These are phyloP conservation scores for Fusarium succisae DNA, from an alignment of 2,329 filamentous ascomycete genomes.

Conservation along the genomic window DNA sequence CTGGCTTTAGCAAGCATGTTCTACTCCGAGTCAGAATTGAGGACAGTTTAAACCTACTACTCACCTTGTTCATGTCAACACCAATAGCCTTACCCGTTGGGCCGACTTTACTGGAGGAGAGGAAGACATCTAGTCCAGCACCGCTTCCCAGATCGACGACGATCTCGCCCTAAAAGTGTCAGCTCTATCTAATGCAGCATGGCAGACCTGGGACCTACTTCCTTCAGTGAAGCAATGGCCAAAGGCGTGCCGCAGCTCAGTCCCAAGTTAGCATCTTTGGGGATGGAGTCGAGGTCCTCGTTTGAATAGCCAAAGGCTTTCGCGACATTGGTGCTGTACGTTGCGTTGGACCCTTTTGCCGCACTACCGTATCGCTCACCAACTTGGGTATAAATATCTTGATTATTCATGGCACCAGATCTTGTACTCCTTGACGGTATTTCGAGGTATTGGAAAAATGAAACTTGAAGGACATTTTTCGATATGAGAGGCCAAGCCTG, in stretches of 20 bases:
- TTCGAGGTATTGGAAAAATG: neutral
- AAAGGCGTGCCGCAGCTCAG: conserved; percentile 1
- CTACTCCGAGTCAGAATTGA: neutral
- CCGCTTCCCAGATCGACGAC: conserved; percentile 8
- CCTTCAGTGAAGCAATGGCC: neutral
- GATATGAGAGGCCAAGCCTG: neutral
- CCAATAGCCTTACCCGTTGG: neutral
- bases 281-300: neutral
- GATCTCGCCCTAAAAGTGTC: neutral
- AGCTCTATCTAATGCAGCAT: rapidly evolving
- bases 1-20: neutral
- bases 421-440: rapidly evolving
- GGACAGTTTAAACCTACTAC: rapidly evolving
- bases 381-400: neutral
- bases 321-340: neutral
- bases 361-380: neutral
- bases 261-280: neutral
- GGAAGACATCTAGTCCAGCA: neutral
- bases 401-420: neutral
- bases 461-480: neutral
- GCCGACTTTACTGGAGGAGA: neutral
- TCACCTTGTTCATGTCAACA: conserved; percentile 1
- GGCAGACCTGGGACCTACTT: neutral
- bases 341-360: neutral
- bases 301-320: conserved; percentile 10